Evolutionary conservation across 768 basidiomycete species (phyloP).

Genomic region (Cystobasidium tubakii): DNA sequence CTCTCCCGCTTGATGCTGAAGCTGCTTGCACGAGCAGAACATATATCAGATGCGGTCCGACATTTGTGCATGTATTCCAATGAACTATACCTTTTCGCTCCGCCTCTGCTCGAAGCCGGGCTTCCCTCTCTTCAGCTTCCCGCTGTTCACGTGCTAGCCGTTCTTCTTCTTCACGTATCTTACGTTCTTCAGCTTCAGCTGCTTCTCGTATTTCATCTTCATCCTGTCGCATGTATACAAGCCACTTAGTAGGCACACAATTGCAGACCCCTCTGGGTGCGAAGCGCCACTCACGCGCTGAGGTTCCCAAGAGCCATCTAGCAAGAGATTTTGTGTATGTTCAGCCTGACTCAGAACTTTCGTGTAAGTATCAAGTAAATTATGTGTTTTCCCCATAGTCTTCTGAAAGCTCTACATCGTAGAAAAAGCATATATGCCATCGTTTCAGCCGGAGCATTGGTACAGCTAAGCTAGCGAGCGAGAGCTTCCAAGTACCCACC

Average conservation of each 20-base stretch:
- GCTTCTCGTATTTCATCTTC: conserved; percentile 25
- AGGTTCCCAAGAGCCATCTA: conserved; percentile 48
- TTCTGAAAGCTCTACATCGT: conserved; percentile 38
- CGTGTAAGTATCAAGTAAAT: conserved; percentile 50
- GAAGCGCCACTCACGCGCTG: conserved; percentile 29
- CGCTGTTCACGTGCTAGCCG: conserved; percentile 15
- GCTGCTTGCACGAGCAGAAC: background rate
- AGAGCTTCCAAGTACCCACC: too few relatives aligned
- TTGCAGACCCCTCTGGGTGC: too few relatives aligned
- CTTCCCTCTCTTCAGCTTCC: conserved; percentile 15
- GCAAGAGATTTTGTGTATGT: conserved; percentile 49
- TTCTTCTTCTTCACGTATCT: conserved; percentile 26
- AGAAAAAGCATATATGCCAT: background rate
- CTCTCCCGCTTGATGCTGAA: background rate
- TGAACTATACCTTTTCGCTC: conserved; percentile 11
- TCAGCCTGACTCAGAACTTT: conserved; percentile 50
- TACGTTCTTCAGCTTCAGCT: conserved; percentile 11
- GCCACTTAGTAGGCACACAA: too few relatives aligned
- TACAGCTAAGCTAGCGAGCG: too few relatives aligned
- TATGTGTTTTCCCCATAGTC: conserved; percentile 47
- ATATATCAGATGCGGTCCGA: background rate
- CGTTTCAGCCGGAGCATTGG: background rate
- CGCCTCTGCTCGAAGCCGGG: background rate
- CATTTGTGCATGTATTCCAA: background rate
- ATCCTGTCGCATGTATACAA: background rate